Evolutionary conservation across 768 basidiomycete species (phyloP), one percentile per base, ranked within the genome.

Genomic region (Botryobasidium botryosum): DNA sequence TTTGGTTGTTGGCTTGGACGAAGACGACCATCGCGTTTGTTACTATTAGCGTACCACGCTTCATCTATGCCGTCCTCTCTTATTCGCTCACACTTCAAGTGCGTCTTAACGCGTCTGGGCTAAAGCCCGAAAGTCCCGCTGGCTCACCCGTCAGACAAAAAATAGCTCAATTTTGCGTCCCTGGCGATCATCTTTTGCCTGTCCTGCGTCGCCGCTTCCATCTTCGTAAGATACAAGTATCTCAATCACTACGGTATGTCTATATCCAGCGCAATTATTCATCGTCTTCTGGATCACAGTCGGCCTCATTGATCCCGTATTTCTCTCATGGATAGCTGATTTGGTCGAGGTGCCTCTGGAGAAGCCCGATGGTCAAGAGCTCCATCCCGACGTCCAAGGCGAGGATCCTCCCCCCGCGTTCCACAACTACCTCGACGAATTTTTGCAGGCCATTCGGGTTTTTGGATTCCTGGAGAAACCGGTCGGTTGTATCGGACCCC

Each of bases 391-490:
- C 58, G 80, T 92, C 18, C 88, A 88, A 49, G 45, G 46, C 13
- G 61, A 68, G 55, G 77, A 81, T 43, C 67, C 76, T 12, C 53
- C 57, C 5, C 73, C 81, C 10, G 71, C 81, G 1, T 90, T 96
- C 58, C 90, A 92, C 59, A 91, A 92, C 55, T 97, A 97, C 54
- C 69, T 97, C 23, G 92, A 97, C 58, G 94, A 99, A 56, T 97
- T 99, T 58, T 62, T 97, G 44, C 81, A 91, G 53, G 94, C 94
- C 8, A 85, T 99, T 46, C 74, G 91, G 38, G 85, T 99, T 7
- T 99, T 99, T 55, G 94, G 94, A 17, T 97, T 97, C 58, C 70
- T 90, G 50, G 94, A 99, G 64, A 96, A 94, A 63, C 91, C 91
- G 0, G 94, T 91, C 51, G 49, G 79, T 55, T n/a, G 21, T 31